Conservation (phyloP, 257 asterid genomes). For the Lycium barbarum region DNA sequence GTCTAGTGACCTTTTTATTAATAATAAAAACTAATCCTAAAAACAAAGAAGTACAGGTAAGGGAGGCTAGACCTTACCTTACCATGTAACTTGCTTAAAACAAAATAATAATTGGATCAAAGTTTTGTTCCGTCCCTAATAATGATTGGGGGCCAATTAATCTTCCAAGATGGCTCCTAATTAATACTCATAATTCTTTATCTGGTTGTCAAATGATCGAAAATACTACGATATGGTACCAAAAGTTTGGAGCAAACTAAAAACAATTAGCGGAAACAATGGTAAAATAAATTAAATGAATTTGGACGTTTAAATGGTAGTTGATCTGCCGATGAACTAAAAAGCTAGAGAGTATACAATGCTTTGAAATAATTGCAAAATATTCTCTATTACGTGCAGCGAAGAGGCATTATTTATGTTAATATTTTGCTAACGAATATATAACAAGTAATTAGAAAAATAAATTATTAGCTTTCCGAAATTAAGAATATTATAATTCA, state of each 20-base stretch:
- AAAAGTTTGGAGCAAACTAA: neutral
- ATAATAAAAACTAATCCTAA: too few relatives aligned
- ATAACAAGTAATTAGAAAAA: neutral
- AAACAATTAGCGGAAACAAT: neutral
- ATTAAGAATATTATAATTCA: neutral
- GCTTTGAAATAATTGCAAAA: neutral
- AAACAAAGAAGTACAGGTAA: too few relatives aligned
- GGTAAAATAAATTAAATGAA: neutral
- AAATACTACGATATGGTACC: neutral
- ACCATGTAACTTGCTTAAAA: neutral
- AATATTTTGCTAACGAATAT: neutral
- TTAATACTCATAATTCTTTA: neutral
- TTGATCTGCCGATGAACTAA: neutral
- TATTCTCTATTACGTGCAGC: neutral
- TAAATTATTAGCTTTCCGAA: neutral
- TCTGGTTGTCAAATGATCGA: neutral
- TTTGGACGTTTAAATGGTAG: neutral
- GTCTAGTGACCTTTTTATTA: too few relatives aligned
- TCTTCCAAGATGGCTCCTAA: slow-evolving; percentile 5
- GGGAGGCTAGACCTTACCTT: too few relatives aligned
- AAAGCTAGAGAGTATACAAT: neutral
- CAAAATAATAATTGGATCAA: neutral
- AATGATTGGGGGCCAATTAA: slow-evolving; percentile 2
- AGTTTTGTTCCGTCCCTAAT: neutral
- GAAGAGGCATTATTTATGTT: neutral